Evolutionary conservation across 164 flowering plant genomes (phyloP).

Genomic region (Chloranthus sessilifolius): DNA sequence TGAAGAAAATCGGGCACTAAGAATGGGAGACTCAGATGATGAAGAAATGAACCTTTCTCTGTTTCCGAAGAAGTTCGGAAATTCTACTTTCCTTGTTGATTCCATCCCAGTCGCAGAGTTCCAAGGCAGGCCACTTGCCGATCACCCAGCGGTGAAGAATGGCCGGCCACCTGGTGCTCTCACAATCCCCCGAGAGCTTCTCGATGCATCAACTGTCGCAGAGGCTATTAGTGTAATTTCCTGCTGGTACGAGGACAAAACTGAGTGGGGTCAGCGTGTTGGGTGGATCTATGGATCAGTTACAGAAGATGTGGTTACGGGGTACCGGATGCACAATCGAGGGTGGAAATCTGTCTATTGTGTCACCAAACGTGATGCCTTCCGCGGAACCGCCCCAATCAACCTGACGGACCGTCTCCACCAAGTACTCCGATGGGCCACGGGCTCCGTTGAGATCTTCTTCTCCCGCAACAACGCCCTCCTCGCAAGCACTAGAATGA

Average conservation of each 20-base stretch:
- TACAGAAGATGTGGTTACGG: conserved; percentile 84
- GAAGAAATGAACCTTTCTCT: conserved; percentile 45
- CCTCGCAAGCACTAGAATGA: conserved; percentile 49
- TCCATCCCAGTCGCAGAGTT: conserved; percentile 76
- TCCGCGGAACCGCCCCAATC: conserved; percentile 85
- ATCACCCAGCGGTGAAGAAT: conserved; percentile 41
- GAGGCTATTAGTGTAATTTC: conserved; percentile 70
- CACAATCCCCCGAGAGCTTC: conserved; percentile 58
- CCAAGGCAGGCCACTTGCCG: conserved; percentile 86
- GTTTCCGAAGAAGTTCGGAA: conserved; percentile 74
- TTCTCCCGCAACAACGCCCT: conserved; percentile 84
- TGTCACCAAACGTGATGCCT: conserved; percentile 73
- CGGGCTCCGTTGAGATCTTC: conserved; percentile 86
- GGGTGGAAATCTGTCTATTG: conserved; percentile 88
- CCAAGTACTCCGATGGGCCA: conserved; percentile 94
- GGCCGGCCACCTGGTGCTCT: conserved; percentile 86
- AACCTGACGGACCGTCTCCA: conserved; percentile 81
- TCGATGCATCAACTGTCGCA: conserved; percentile 71
- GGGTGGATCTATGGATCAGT: conserved; percentile 93
- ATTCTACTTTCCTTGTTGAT: conserved; percentile 65
- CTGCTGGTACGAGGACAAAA: conserved; percentile 83
- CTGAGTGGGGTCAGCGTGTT: conserved; percentile 75
- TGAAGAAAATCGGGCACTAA: conserved; percentile 40
- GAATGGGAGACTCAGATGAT: conserved; percentile 48
- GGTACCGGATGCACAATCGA: conserved; percentile 76